Percentiles rank a stretch among this genome's conserved stretches.
phyloP scores from a whole-genome alignment of 768 basidiomycete genomes.

The Boletus vermiculosoides region DNA sequence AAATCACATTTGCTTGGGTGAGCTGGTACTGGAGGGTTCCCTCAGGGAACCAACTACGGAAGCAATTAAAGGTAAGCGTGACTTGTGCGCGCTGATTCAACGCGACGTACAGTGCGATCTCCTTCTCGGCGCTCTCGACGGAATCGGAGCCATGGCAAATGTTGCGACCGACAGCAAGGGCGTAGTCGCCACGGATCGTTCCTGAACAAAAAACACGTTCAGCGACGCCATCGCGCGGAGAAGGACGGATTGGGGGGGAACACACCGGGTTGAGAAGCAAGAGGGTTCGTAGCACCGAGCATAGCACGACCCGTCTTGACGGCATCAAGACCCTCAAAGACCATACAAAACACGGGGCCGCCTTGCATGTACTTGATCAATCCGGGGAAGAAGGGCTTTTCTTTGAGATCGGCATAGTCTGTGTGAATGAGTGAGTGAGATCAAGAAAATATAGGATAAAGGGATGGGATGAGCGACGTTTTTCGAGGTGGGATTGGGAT shows the following conservation, averaged over 20 bases:
- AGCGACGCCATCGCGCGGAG: background rate
- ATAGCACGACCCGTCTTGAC: slow-evolving; percentile 95
- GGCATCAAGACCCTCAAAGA: slow-evolving; percentile 91
- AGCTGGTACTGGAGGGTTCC: slow-evolving; percentile 70
- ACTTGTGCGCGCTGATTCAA: background rate
- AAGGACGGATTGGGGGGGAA: slow-evolving; percentile 3
- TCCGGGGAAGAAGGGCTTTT: slow-evolving; percentile 94
- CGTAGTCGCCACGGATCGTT: slow-evolving; percentile 95
- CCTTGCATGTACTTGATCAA: slow-evolving; percentile 95
- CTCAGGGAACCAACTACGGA: slow-evolving; percentile 86
- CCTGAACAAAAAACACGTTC: slow-evolving; percentile 43
- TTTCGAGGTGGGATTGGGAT: slow-evolving; percentile 81
- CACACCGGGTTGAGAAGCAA: slow-evolving; percentile 81
- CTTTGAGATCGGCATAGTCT: slow-evolving; percentile 97
- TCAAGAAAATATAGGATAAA: background rate
- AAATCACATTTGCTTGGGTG: slow-evolving; percentile 70
- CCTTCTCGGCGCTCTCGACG: slow-evolving; percentile 88
- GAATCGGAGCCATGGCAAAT: slow-evolving; percentile 91
- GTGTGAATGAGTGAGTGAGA: background rate
- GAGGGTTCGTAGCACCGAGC: slow-evolving; percentile 97
- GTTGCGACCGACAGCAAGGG: slow-evolving; percentile 92
- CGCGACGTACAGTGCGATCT: slow-evolving; percentile 81
- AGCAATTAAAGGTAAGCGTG: slow-evolving; percentile 11
- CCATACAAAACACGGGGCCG: slow-evolving; percentile 95
- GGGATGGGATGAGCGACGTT: slow-evolving; percentile 48